These are phyloP conservation scores for Plantago elongata DNA, from an alignment of 257 asterid species.

Conservation along the genomic window DNA sequence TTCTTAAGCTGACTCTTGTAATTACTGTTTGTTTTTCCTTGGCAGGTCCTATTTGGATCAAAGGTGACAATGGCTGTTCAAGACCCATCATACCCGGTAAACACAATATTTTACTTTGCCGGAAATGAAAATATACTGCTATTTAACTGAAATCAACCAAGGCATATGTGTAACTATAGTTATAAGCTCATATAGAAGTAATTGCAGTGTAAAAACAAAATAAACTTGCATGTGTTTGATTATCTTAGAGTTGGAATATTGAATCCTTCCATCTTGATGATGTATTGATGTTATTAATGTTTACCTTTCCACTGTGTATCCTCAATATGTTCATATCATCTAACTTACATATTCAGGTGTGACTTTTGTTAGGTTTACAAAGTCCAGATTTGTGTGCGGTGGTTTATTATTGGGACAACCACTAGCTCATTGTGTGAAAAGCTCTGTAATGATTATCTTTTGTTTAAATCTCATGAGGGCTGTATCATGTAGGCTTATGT, in stretches of 20 bases:
- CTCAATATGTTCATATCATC: neutral
- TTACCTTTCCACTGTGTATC: too few species aligned
- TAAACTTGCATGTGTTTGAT: too few species aligned
- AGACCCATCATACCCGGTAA: conserved; percentile 98
- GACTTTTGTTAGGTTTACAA: neutral
- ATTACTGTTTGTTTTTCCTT: conserved; percentile 17
- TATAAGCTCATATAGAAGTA: too few species aligned
- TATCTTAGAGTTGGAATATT: too few species aligned
- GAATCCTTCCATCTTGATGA: too few species aligned
- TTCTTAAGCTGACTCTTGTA: neutral
- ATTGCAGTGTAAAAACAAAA: too few species aligned
- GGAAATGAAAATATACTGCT: conserved; percentile 41
- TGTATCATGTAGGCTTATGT: conserved; percentile 65
- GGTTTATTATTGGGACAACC: neutral
- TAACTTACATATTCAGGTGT: neutral
- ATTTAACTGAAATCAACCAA: too few species aligned
- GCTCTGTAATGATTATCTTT: neutral
- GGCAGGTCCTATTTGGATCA: conserved; percentile 92
- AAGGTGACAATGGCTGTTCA: conserved; percentile 92
- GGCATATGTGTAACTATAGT: too few species aligned
- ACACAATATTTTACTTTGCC: conserved; percentile 2
- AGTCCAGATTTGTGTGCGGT: neutral
- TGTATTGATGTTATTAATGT: too few species aligned
- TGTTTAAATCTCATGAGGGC: neutral
- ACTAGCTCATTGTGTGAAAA: neutral